Evolutionary conservation across 371 early-diverging fungal species (phyloP).

Genomic region (Apophysomyces ossiformis): DNA sequence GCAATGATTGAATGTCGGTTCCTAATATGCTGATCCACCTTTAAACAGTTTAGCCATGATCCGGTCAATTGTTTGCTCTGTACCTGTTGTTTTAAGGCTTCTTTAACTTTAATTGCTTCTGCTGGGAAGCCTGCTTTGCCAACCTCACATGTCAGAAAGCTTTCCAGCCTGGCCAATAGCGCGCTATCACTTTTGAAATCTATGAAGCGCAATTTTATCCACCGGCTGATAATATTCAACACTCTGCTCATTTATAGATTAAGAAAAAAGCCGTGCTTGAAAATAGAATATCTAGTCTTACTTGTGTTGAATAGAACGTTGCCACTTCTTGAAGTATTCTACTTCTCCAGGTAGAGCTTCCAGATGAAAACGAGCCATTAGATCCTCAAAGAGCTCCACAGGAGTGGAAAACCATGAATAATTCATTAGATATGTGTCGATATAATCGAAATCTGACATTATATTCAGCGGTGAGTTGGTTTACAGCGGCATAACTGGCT

Average conservation of each 20-base stretch:
- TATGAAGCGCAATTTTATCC: constrained; percentile 70
- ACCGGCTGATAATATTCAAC: constrained; percentile 63
- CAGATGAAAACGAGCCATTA: constrained; percentile 63
- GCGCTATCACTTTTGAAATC: constrained; percentile 56
- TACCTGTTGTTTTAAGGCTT: constrained; percentile 38
- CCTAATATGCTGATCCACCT: constrained; percentile 22
- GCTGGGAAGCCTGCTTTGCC: constrained; percentile 36
- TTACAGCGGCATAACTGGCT: background rate
- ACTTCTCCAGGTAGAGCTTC: constrained; percentile 57
- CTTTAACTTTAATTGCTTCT: constrained; percentile 39
- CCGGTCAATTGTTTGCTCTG: background rate
- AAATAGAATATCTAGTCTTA: constrained; percentile 26
- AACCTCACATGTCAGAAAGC: constrained; percentile 40
- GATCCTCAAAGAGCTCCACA: constrained; percentile 57
- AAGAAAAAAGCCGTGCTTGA: background rate
- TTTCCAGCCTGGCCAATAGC: constrained; percentile 39
- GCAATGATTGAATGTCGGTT: constrained; percentile 31
- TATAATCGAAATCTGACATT: constrained; percentile 62
- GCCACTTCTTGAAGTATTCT: constrained; percentile 65
- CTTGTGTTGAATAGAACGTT: constrained; percentile 67
- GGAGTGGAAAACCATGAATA: constrained; percentile 66
- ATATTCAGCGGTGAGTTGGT: background rate
- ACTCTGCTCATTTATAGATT: constrained; percentile 44
- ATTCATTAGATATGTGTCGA: constrained; percentile 62
- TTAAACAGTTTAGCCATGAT: background rate